These are phyloP conservation scores for Caloboletus firmus DNA, from an alignment of 1,284 basidiomycete species.

Conservation along the genomic window DNA sequence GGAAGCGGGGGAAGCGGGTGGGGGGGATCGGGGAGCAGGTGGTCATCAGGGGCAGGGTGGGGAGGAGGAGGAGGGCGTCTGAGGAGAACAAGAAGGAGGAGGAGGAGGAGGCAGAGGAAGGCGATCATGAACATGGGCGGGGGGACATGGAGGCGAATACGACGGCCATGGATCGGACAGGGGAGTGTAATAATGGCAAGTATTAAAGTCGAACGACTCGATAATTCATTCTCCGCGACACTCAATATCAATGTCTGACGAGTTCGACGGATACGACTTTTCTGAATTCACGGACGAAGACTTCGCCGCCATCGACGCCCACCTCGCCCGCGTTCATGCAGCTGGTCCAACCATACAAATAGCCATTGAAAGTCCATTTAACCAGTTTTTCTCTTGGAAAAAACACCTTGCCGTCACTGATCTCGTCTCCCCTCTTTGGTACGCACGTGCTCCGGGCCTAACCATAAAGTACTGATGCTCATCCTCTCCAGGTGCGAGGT, in stretches of 20 bases:
- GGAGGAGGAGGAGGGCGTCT: neutral
- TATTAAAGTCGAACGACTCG: conserved; percentile 12
- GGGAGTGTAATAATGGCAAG: too few species aligned
- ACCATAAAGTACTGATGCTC: neutral
- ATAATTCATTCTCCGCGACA: conserved; percentile 19
- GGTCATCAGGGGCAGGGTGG: neutral
- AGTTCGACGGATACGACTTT: conserved; percentile 52
- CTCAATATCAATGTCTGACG: conserved; percentile 35
- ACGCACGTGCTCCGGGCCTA: conserved; percentile 14
- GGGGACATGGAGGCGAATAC: neutral
- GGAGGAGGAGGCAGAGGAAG: conserved; percentile 4
- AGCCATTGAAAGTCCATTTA: conserved; percentile 32
- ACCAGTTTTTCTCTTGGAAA: conserved; percentile 38
- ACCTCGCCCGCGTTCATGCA: conserved; percentile 1
- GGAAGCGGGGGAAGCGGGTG: neutral
- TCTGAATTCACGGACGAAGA: conserved; percentile 61
- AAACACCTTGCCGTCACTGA: conserved; percentile 52
- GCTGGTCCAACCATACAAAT: conserved; percentile 17
- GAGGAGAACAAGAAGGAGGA: neutral
- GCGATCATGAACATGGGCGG: conserved; percentile 5
- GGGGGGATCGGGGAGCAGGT: neutral
- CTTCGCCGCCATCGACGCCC: conserved; percentile 50
- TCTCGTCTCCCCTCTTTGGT: conserved; percentile 55
- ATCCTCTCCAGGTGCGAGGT: conserved; percentile 63
- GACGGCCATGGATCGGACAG: too few species aligned